These are phyloP conservation scores for Heliocybe sulcata DNA, from an alignment of 1,284 basidiomycete genomes.

Conservation along the genomic window DNA sequence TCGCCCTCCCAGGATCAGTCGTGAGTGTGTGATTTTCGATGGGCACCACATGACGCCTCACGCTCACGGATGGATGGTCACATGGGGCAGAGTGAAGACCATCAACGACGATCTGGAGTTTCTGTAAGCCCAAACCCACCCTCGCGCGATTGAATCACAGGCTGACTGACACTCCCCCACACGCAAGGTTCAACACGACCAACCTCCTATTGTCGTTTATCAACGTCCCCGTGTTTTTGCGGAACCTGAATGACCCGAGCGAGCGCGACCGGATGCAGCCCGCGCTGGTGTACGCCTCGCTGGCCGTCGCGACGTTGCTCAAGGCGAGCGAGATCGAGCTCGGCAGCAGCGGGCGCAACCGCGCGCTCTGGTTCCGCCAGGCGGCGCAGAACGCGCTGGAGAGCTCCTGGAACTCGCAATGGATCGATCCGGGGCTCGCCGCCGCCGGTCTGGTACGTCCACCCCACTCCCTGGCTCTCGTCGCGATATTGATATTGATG, in stretches of 20 bases:
- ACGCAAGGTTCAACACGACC: slow-evolving; percentile 14
- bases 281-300: slow-evolving; percentile 54
- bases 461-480: neutral
- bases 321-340: slow-evolving; percentile 62
- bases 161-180: slow-evolving; percentile 6
- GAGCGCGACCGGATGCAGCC: slow-evolving; percentile 55
- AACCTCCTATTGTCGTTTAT: slow-evolving; percentile 55
- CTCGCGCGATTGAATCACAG: neutral
- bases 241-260: slow-evolving; percentile 41
- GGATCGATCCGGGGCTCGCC: slow-evolving; percentile 55
- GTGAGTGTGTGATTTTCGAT: slow-evolving; percentile 23
- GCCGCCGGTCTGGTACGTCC: slow-evolving; percentile 65
- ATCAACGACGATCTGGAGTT: slow-evolving; percentile 47
- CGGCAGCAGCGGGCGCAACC: slow-evolving; percentile 38
- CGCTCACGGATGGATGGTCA: slow-evolving; percentile 8
- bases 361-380: slow-evolving; percentile 46
- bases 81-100: slow-evolving; percentile 33
- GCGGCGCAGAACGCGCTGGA: slow-evolving; percentile 48
- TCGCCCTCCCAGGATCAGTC: slow-evolving; percentile 32
- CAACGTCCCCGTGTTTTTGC: slow-evolving; percentile 46
- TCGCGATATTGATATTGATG: neutral
- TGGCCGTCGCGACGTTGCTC: slow-evolving; percentile 68
- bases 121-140: slow-evolving; percentile 29
- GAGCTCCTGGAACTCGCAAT: slow-evolving; percentile 38
- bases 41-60: slow-evolving; percentile 4